Evolutionary conservation across 164 flowering plant species (phyloP), one percentile per base, ranked within the genome.

Genomic region (Paratinospora sagittata): DNA sequence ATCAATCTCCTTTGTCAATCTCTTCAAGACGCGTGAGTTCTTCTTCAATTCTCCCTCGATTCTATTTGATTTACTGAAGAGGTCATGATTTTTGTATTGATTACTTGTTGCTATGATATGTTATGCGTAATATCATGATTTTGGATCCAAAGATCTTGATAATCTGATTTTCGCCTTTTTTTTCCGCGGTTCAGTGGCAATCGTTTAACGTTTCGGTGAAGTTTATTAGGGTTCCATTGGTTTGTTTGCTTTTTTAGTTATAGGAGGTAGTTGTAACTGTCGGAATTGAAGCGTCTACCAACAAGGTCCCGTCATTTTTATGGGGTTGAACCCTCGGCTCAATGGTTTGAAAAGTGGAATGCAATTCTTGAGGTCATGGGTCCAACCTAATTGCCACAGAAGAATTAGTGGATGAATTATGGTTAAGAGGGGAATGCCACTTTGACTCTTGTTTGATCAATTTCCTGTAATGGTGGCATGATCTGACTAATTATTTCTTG

Each of bases 1-100:
- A 23, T 34, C 39, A 68, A 26, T 71, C 73, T 57, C 74, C 65
- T 37, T 77, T 63, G 9, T 71, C 60, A 63, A 23, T 69, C 17
- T 43, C 72, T 26, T 73, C 79, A 36, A 64, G 70, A 73, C 79
- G 73, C 66, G 78, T 75, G 52, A 73, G 73, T 43, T 17, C 6
- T 45, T 61, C 49, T 63, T 26, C 9, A 14, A 7, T 37, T n/a
- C n/a, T n/a, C n/a, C n/a, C n/a, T n/a, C n/a, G 27, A 6, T 6
- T n/a, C 6, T 47, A 17, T 52, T 13, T 52, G n/a, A 39, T 39
- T 39, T 39, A 1, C 43, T n/a, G n/a, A n/a, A 39, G 10, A 39
- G 43, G 10, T 39, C 43, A 3, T 3, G 43, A 7, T 39, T 39
- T 39, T n/a, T 52, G 6, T 52, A n/a, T 62, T 23, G 27, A 45